These are phyloP conservation scores for Stachybotrys chartarum DNA, from an alignment of 2,329 filamentous ascomycete species.

Conservation along the genomic window DNA sequence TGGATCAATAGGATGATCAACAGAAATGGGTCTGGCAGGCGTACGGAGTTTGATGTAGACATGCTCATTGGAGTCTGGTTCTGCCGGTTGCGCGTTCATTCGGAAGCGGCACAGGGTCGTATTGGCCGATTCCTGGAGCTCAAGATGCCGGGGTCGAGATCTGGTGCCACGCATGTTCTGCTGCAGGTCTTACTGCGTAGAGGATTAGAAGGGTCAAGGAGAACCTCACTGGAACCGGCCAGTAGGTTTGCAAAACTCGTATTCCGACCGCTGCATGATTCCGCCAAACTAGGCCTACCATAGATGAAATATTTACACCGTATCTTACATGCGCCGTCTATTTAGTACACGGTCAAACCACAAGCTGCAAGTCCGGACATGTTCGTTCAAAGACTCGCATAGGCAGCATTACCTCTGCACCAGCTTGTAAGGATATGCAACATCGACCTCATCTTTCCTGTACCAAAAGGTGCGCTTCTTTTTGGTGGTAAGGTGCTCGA, in stretches of 20 bases:
- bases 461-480: slow-evolving; percentile 84
- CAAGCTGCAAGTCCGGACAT: background rate
- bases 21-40: slow-evolving; percentile 15
- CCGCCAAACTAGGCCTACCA: background rate
- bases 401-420: background rate
- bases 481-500: slow-evolving; percentile 80
- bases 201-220: no score
- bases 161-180: no score
- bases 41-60: slow-evolving; percentile 17
- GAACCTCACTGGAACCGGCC: no score
- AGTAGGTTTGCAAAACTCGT: background rate
- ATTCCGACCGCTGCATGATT: background rate
- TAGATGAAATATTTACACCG: background rate
- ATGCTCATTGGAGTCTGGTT: background rate
- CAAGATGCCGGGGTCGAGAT: no score
- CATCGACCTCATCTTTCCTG: slow-evolving; percentile 68
- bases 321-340: background rate
- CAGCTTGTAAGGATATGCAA: slow-evolving; percentile 54
- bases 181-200: no score
- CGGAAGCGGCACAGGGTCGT: no score
- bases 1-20: slow-evolving; percentile 16
- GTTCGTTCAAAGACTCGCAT: background rate
- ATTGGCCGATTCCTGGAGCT: no score
- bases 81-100: no score
- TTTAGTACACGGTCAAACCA: background rate